Base-by-base conservation (phyloP, 192 early-diverging fungal species). In the Phycomyces nitens region DNA sequence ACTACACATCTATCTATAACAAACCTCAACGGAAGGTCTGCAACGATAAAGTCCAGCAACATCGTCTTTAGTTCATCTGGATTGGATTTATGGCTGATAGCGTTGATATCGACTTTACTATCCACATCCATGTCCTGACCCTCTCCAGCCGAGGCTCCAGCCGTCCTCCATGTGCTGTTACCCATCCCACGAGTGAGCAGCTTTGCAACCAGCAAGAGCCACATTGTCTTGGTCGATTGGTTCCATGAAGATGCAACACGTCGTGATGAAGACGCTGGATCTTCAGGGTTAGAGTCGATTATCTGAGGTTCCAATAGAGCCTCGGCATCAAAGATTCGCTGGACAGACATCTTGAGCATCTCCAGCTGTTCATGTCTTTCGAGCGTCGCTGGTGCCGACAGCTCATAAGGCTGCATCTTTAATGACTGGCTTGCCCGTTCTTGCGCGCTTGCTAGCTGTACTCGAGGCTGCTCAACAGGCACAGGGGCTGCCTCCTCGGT, bases 1-100 rank as follows among this genome's bases (percentile, higher is more conserved):
- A n/a, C n/a, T n/a, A n/a, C n/a, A n/a, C n/a, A n/a, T n/a, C n/a
- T n/a, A n/a, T n/a, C n/a, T n/a, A n/a, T n/a, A n/a, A 24, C 38
- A 47, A 75, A 85, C 80, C 88, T 78, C 26, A 71, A 64, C n/a
- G 74, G 71, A 55, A 93, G 86, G 55, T 88, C 81, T 39, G 76
- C 66, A 55, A 89, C 65, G 18, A 90, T 72, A 61, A 77, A 88
- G 21, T 84, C 69, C 6, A 87, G 43, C 47, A 88, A 65, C 38
- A 73, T 65, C 12, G 69, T 58, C 53, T 69, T 69, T 56, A 76
- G 38, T 23, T 72, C 65, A 57, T 77, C 62, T 26, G 39, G 42
- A 57, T 60, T 44, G 11, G 29, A 34, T 34, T 34, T 62, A 16
- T n/a, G 49, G 47, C 9, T 49, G 21, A 50, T 56, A 10, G 9